These are phyloP conservation scores for Filosporella fistucella DNA, from an alignment of 495 filamentous ascomycete genomes.

Conservation along the genomic window DNA sequence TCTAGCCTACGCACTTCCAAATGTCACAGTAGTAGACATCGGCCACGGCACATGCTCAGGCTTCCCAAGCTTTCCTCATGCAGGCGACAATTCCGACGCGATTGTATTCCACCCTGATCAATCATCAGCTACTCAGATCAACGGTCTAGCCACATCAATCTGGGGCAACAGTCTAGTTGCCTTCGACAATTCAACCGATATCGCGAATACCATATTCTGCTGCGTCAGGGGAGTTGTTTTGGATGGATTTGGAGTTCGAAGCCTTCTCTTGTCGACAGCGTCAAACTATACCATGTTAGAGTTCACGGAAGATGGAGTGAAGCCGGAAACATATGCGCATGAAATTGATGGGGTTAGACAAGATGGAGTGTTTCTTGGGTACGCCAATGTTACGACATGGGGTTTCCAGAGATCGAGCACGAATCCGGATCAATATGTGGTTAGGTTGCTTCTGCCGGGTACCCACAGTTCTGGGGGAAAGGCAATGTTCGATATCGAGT, in stretches of 20 bases:
- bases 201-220: conserved; percentile 1
- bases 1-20: not conserved
- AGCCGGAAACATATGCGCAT: conserved; percentile 3
- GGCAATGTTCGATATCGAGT: not conserved
- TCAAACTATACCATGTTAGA: not conserved
- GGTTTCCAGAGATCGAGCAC: not conserved
- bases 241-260: not conserved
- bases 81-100: not conserved
- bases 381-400: conserved; percentile 2
- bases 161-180: not conserved
- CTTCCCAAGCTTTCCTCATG: not conserved
- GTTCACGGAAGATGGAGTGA: not conserved
- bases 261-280: not conserved
- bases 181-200: not conserved
- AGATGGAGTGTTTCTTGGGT: conserved; percentile 1
- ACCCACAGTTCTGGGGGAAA: too few relatives aligned
- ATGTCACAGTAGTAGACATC: not conserved
- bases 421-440: not conserved
- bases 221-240: not conserved
- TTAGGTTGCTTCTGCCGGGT: not conserved
- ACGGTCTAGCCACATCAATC: not conserved
- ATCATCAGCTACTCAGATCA: not conserved
- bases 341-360: not conserved
- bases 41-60: not conserved
- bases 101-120: conserved; percentile 1